Conservation (phyloP, 495 filamentous ascomycete genomes). For the Beverwykella pulmonaria region DNA sequence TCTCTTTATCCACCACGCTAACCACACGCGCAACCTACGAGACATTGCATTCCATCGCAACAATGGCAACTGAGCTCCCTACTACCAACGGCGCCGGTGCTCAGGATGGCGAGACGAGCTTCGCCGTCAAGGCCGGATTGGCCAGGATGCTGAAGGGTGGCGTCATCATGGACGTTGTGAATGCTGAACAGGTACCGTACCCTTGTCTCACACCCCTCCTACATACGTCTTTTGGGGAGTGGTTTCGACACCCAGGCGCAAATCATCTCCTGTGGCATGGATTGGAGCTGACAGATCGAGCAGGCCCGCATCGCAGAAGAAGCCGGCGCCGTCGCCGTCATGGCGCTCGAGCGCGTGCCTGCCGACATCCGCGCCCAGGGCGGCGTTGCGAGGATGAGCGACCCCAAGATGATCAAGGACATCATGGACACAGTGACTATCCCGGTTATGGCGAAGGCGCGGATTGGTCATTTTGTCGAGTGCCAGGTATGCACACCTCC, state of each 20-base stretch:
- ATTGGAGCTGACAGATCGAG: constrained; percentile 17
- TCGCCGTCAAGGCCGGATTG: constrained; percentile 83
- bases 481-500: constrained; percentile 65
- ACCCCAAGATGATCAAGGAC: constrained; percentile 91
- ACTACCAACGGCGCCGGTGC: constrained; percentile 44
- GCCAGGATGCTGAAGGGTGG: constrained; percentile 98
- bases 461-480: constrained; percentile 97
- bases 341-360: constrained; percentile 97
- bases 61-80: constrained; percentile 47
- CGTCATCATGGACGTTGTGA: constrained; percentile 99
- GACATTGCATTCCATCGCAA: neutral
- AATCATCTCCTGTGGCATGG: too few relatives aligned
- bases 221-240: neutral
- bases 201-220: constrained; percentile 6
- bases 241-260: neutral
- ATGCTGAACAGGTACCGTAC: constrained; percentile 75
- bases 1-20: too few relatives aligned
- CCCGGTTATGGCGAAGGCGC: constrained; percentile 98
- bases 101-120: constrained; percentile 43
- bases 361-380: constrained; percentile 93
- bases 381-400: constrained; percentile 96
- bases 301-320: constrained; percentile 95
- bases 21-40: too few relatives aligned
- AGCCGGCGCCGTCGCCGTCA: constrained; percentile 92
- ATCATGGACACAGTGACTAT: constrained; percentile 98